Evolutionary conservation across 306 rosid genomes (phyloP), one percentile per base, ranked within the genome.

Genomic region (Crataegus laevigata): DNA sequence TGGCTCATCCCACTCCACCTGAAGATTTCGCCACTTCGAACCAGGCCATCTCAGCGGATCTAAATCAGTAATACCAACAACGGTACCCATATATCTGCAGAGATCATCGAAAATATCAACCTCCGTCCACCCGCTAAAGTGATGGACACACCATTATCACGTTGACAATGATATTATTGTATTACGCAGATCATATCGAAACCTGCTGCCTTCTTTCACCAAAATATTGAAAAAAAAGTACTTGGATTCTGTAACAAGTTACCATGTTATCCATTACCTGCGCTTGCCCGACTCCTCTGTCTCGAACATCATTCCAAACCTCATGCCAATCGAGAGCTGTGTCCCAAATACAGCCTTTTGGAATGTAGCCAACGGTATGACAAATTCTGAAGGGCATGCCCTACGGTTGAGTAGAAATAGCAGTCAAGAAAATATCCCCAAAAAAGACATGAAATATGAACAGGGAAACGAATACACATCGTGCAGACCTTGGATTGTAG

Each of bases 221-320:
- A 10, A 71, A 71, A 71, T 40, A 45, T 21, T 11, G 8, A 60
- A 19, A 19, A 72, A 73, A 1, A 36, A 10, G 3, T 15, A 59
- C 11, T 29, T 40, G 43, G 29, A 8, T 28, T 11, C 32, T 2
- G 12, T 51, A 36, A 10, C 42, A 63, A n/a, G 61, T n/a, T 55
- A 8, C 28, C 11, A 47, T 15, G 6, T 15, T 47, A 47, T 47
- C 45, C 17, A 76, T 78, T 89, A 96, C 99, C 99, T 89, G 80
- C 98, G 96, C 85, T 96, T 96, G 54, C 98, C 82, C 5, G 99
- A 96, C 82, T 96, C 99, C 76, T 96, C 99, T 12, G 99, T 96
- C 89, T 96, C 99, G 82, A 96, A 96, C 99, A 96, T 92, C 99
- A 96, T 96, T 66, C 99, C 99, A 68, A 92, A 96, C 84, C 99